phyloP scores from a whole-genome alignment of 2,329 filamentous ascomycete species.

The Pseudonectria foliicola region DNA sequence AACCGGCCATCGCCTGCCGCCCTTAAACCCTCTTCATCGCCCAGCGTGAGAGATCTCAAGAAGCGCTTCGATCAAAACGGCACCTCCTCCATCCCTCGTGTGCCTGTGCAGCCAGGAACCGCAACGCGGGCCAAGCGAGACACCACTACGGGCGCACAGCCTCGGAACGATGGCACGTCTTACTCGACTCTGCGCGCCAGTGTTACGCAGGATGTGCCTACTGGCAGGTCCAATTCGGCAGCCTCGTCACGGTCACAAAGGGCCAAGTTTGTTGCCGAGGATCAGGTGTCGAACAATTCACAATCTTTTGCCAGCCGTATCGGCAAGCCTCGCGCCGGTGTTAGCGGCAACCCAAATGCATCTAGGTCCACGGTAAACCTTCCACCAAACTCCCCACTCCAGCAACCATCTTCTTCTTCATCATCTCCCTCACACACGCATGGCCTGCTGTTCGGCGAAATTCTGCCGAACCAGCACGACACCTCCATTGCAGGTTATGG shows the following conservation, averaged over 20 bases:
- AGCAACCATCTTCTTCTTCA: constrained; percentile 25
- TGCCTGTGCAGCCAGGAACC: constrained; percentile 28
- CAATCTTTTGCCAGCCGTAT: constrained; percentile 56
- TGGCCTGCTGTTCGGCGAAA: constrained; percentile 67
- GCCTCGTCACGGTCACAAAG: constrained; percentile 34
- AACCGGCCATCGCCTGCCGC: constrained; percentile 29
- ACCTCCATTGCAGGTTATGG: constrained; percentile 51
- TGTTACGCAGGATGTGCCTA: constrained; percentile 12
- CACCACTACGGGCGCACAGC: constrained; percentile 26
- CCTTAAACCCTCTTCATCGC: constrained; percentile 29
- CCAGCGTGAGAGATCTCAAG: constrained; percentile 75
- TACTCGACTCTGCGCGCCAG: constrained; percentile 35
- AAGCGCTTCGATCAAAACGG: constrained; percentile 67
- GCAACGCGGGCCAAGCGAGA: constrained; percentile 26
- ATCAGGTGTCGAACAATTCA: constrained; percentile 45
- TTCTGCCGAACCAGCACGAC: constrained; percentile 53
- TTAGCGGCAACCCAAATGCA: constrained; percentile 27
- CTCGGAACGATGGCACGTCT: constrained; percentile 29
- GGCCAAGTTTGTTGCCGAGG: constrained; percentile 40
- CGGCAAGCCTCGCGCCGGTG: constrained; percentile 39
- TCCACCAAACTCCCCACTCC: constrained; percentile 25
- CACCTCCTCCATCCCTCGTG: constrained; percentile 28
- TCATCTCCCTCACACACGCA: constrained; percentile 32
- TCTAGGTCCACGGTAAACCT: constrained; percentile 29
- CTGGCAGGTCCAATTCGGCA: constrained; percentile 10